Evolutionary conservation across 768 basidiomycete genomes (phyloP).

Genomic region (Tremella mesenterica): DNA sequence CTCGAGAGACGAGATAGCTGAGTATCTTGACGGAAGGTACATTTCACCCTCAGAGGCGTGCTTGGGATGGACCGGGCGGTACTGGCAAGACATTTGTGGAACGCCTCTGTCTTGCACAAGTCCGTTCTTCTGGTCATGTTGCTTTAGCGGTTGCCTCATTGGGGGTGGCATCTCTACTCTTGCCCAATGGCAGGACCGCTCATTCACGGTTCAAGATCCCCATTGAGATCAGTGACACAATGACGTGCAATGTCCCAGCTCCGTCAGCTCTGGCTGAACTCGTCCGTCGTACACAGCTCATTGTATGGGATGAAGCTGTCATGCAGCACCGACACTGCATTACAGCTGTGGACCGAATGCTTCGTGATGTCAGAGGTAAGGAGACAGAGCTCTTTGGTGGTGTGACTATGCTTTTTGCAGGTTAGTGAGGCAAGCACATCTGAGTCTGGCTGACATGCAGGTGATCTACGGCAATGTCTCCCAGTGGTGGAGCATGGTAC

Average conservation of each 20-base stretch:
- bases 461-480: constrained; percentile 51
- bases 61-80: constrained; percentile 48
- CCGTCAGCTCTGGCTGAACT: constrained; percentile 41
- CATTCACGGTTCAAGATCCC: constrained; percentile 52
- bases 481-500: constrained; percentile 48
- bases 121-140: constrained; percentile 40
- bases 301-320: constrained; percentile 50
- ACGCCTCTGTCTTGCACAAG: constrained; percentile 41
- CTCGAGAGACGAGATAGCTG: constrained; percentile 44
- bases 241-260: constrained; percentile 46
- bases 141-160: constrained; percentile 52
- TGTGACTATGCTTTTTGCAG: background rate
- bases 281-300: constrained; percentile 39
- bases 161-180: constrained; percentile 50
- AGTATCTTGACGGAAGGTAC: constrained; percentile 47
- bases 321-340: constrained; percentile 46
- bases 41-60: constrained; percentile 45
- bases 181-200: constrained; percentile 49
- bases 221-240: constrained; percentile 40
- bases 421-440: background rate
- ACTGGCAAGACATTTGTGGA: constrained; percentile 50
- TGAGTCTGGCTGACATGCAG: constrained; percentile 39
- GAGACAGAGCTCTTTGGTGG: constrained; percentile 11
- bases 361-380: constrained; percentile 22
- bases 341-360: constrained; percentile 48